These are phyloP conservation scores for Verticillium tricorpus DNA, from an alignment of 2,329 filamentous ascomycete genomes.

Conservation along the genomic window DNA sequence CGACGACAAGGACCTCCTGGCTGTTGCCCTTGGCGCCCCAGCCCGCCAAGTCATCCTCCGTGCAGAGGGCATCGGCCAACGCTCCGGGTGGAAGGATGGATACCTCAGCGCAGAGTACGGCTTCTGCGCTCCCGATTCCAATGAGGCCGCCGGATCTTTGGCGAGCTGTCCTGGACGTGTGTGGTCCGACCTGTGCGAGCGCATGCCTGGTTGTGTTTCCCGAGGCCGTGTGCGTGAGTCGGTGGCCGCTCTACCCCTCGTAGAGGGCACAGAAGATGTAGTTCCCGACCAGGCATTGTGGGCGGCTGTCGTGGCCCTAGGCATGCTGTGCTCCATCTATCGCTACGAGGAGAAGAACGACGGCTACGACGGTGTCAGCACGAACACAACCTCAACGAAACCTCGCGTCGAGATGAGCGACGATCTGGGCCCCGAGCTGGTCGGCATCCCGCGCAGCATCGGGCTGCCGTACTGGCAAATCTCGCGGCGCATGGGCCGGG, in stretches of 20 bases:
- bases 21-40: constrained; percentile 47
- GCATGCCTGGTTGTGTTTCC: constrained; percentile 47
- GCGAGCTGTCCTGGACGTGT: constrained; percentile 45
- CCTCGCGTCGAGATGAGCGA: constrained; percentile 42
- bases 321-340: constrained; percentile 50
- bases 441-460: constrained; percentile 43
- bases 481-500: constrained; percentile 45
- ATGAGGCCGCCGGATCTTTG: constrained; percentile 41
- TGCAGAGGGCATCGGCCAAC: constrained; percentile 46
- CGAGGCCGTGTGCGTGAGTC: constrained; percentile 46
- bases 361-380: constrained; percentile 43
- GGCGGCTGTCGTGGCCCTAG: constrained; percentile 47
- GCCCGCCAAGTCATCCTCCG: constrained; percentile 49
- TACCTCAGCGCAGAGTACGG: constrained; percentile 48
- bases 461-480: constrained; percentile 46
- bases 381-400: constrained; percentile 23
- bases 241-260: constrained; percentile 40
- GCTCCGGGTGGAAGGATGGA: constrained; percentile 48
- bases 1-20: constrained; percentile 43
- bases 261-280: constrained; percentile 43
- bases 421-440: constrained; percentile 43
- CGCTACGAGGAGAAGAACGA: constrained; percentile 48
- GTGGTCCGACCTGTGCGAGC: constrained; percentile 49
- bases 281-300: constrained; percentile 49
- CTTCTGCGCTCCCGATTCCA: constrained; percentile 46